Percentiles rank a stretch among this genome's conserved stretches.
Evolutionary conservation across 148 eudicot species (phyloP).

Genomic region (Linanthus parryae): DNA sequence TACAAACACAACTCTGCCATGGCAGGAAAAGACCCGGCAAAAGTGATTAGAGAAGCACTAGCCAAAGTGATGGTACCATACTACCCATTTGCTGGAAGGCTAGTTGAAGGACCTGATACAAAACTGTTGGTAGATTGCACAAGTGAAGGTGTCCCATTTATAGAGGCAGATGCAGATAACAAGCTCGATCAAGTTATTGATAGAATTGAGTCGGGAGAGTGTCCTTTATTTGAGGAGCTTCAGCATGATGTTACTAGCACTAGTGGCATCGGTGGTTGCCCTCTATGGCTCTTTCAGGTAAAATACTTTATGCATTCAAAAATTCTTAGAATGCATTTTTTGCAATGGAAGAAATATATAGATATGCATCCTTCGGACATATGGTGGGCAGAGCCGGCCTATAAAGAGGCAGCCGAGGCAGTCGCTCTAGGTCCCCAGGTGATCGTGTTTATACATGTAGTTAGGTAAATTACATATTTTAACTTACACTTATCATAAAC

Average conservation of each 20-base stretch:
- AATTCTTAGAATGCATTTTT: too few relatives aligned
- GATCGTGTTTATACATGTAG: too few relatives aligned
- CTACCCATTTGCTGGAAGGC: conserved; percentile 33
- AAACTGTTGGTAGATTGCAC: conserved; percentile 29
- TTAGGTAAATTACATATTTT: too few relatives aligned
- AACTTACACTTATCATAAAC: too few relatives aligned
- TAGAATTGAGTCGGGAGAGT: conserved; percentile 15
- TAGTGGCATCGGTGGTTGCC: conserved; percentile 13
- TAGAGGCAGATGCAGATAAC: conserved; percentile 26
- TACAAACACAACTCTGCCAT: not conserved
- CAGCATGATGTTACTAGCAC: conserved; percentile 25
- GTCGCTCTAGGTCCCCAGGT: too few relatives aligned
- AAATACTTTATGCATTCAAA: too few relatives aligned
- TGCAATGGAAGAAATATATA: too few relatives aligned
- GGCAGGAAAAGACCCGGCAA: conserved; percentile 10
- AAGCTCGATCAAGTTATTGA: conserved; percentile 19
- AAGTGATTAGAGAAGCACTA: conserved; percentile 15
- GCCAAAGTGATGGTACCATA: conserved; percentile 16
- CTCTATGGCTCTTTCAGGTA: conserved; percentile 27
- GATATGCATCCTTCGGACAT: too few relatives aligned
- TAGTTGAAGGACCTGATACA: conserved; percentile 12
- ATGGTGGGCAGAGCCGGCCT: too few relatives aligned
- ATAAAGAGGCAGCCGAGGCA: too few relatives aligned
- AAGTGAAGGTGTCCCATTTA: conserved; percentile 26
- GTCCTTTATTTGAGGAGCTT: conserved; percentile 26